A percentile compares a stretch with the other conserved stretches of the same genome.
Conservation (phyloP, 139 green algal species). For the Microglena sp. region DNA sequence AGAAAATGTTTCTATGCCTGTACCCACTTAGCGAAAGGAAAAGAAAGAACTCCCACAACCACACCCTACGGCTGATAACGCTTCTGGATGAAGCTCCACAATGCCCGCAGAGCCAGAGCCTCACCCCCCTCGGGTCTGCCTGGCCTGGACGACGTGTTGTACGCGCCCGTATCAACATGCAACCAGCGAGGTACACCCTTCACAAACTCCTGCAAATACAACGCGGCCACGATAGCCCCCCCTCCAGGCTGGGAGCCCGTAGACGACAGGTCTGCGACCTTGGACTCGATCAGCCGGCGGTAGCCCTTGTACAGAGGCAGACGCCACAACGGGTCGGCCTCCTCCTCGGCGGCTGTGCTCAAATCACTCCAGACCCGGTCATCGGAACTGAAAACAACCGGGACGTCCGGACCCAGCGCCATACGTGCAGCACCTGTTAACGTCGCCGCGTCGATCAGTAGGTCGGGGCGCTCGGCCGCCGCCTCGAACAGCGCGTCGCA, state of each 20-base stretch:
- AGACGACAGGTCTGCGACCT: constrained; percentile 37
- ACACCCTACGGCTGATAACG: no score
- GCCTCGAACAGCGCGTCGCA: constrained; percentile 32
- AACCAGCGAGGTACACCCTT: constrained; percentile 30
- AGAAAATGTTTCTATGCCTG: no score
- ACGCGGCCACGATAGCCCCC: constrained; percentile 45
- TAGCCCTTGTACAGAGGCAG: constrained; percentile 45
- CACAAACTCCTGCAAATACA: constrained; percentile 39
- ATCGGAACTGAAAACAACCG: constrained; percentile 44
- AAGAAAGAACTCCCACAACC: no score
- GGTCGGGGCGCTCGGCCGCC: constrained; percentile 28
- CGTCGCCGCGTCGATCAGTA: constrained; percentile 58
- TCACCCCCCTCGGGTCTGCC: constrained; percentile 58
- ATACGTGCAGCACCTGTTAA: constrained; percentile 57
- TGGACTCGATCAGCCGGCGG: constrained; percentile 39
- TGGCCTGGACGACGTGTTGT: constrained; percentile 5
- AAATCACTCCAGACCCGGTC: constrained; percentile 31
- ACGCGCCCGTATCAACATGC: constrained; percentile 54
- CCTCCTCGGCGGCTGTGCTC: constrained; percentile 17
- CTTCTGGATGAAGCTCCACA: constrained; percentile 36
- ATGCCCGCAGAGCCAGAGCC: constrained; percentile 39
- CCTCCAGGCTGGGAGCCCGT: constrained; percentile 12
- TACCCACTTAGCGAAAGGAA: no score
- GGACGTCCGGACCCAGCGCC: constrained; percentile 52
- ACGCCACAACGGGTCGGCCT: constrained; percentile 56